These are phyloP conservation scores for Aspergillus sp. DNA, from an alignment of 2,329 filamentous ascomycete species.

Conservation along the genomic window DNA sequence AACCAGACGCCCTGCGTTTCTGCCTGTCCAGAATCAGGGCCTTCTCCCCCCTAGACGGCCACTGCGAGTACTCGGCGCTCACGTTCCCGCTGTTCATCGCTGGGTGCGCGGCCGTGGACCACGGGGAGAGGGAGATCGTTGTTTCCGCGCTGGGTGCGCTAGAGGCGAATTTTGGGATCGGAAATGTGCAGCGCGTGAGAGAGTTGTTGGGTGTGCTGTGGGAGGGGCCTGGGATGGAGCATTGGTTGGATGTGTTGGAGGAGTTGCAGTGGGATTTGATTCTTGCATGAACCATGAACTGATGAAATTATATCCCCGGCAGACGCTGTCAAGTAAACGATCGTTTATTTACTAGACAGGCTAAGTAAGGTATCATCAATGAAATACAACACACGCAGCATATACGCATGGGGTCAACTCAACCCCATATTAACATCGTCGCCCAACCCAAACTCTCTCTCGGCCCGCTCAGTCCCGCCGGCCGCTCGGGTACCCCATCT, in stretches of 20 bases:
- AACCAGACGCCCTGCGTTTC: conserved; percentile 17
- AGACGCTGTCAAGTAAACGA: too few species aligned
- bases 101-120: conserved; percentile 21
- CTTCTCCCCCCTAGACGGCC: conserved; percentile 19
- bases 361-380: not conserved
- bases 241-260: conserved; percentile 26
- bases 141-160: conserved; percentile 18
- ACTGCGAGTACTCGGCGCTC: conserved; percentile 29
- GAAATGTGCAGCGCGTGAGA: conserved; percentile 25
- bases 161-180: conserved; percentile 27
- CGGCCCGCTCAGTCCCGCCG: conserved; percentile 42
- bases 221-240: conserved; percentile 10
- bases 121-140: conserved; percentile 16
- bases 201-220: conserved; percentile 22
- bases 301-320: too few species aligned
- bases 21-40: conserved; percentile 19
- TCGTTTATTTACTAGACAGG: too few species aligned
- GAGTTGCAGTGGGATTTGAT: conserved; percentile 24
- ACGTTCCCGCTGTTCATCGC: conserved; percentile 31
- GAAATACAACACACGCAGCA: conserved; percentile 1
- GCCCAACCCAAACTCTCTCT: conserved; percentile 62
- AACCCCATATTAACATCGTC: conserved; percentile 79
- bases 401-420: conserved; percentile 44
- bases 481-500: conserved; percentile 46
- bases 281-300: too few species aligned